Base-by-base conservation (phyloP, 345 rosid species). In the Rhodamnia argentea region DNA sequence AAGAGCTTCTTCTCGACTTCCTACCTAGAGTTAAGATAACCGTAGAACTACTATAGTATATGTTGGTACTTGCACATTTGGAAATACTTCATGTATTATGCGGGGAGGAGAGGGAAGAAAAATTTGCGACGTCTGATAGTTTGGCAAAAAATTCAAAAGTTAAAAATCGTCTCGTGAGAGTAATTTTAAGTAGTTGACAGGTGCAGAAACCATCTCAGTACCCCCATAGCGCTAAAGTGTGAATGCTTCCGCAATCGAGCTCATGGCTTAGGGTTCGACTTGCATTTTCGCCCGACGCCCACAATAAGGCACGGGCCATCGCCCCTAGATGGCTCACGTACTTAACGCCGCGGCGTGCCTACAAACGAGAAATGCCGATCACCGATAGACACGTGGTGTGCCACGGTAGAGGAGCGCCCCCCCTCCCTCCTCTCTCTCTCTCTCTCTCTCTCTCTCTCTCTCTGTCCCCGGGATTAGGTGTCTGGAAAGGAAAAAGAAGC, bases 1-100 rank as follows among this genome's bases (percentile, higher is more conserved):
- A 62, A 27, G 32, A 27, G 40, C 11, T 14, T 9, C 75, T 62
- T 62, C 75, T 27, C 29, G 75, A 32, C 75, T 27, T 62, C 40
- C 40, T 60, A 60, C 37, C 2, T 6, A 1, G n/a, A 0, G 14
- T 59, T n/a, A n/a, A n/a, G 70, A n/a, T 59, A 0, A 59, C 3
- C 0, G 4, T n/a, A 7, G 32, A 59, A 59, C 6, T 12, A 12
- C 0, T 0, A 7, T 26, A n/a, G n/a, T 0, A 4, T 13, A 5
- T n/a, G 32, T n/a, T 1, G 3, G 16, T n/a, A n/a, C 13, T n/a
- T 13, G 18, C 6, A 14, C 20, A 62, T 29, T 62, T 29, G 75
- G 11, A 29, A 62, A 62, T 29, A 18, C 7, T 62, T 7, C 15
- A 62, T 20, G 29, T 14, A 20, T 29, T 15, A 6, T 0, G 0